These are phyloP conservation scores for Fusarium equiseti DNA, from an alignment of 2,329 filamentous ascomycete species.

Conservation along the genomic window DNA sequence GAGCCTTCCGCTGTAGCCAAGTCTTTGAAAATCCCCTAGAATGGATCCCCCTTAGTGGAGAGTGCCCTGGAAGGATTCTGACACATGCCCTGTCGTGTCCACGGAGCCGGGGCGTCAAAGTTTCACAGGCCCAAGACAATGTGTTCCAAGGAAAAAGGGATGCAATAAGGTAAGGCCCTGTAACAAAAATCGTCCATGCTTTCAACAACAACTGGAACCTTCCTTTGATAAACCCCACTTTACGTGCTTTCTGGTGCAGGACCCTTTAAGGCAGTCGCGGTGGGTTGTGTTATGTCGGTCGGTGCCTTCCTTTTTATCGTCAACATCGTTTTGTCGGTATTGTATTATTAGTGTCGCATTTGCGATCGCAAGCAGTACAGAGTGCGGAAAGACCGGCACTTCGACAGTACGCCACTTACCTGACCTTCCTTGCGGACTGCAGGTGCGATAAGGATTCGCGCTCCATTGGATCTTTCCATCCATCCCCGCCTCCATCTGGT, in stretches of 20 bases:
- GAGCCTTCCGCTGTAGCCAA: conserved; percentile 10
- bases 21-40: conserved; percentile 2
- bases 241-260: neutral
- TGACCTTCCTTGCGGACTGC: neutral
- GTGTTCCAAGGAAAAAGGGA: conserved; percentile 25
- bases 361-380: neutral
- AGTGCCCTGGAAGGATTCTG: conserved; percentile 22
- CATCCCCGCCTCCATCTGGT: conserved; percentile 29
- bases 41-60: neutral
- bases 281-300: conserved; percentile 1
- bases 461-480: conserved; percentile 22
- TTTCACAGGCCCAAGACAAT: conserved; percentile 25
- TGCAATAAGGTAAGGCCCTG: conserved; percentile 1
- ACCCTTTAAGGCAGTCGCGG: conserved; percentile 18
- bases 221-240: conserved; percentile 32
- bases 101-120: conserved; percentile 32
- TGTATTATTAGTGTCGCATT: conserved; percentile 14
- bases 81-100: conserved; percentile 28
- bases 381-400: conserved; percentile 29
- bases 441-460: conserved; percentile 36
- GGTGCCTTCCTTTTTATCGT: conserved; percentile 19
- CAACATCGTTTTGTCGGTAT: neutral
- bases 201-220: conserved; percentile 35
- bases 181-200: conserved; percentile 24
- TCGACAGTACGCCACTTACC: conserved; percentile 1